Evolutionary conservation across 2,329 filamentous ascomycete genomes (phyloP), one percentile per base, ranked within the genome.

Genomic region (Phyllosticta citriasiana): DNA sequence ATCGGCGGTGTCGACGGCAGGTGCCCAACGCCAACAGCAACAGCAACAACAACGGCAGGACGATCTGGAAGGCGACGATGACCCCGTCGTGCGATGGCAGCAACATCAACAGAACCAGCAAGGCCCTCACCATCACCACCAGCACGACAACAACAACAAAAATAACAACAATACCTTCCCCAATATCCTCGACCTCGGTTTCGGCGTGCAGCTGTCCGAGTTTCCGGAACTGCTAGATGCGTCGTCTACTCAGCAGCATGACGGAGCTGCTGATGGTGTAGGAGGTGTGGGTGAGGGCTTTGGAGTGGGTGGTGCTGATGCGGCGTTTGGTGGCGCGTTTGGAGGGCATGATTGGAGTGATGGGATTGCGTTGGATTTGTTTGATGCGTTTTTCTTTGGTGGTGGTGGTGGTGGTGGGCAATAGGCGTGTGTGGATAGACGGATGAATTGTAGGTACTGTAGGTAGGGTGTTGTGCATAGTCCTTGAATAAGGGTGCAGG

Each of bases 361-460:
- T 60, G 74, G 73, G 1, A 72, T 70, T 58, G 72, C 73, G 6
- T 68, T 78, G 40, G 78, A 80, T 69, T 63, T 80, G 12, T 89
- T 90, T 72, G 87, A 89, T 68, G 84, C 84, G 0, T 89, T 89
- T 70, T 88, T 88, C 75, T 88, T 88, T 70, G 85, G 86, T 1
- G 40, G 16, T 19, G 40, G 40, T 2, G 40, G 40, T n/a, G 40
- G 40, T 9, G 33, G 33, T 33, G 30, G 30, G 30, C 19, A 22
- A 2, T 22, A 22, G 19, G 19, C 19, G 19, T 22, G 19, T 22
- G 19, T 22, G 19, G 19, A 22, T 22, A 2, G 19, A 22, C 2
- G 19, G 19, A 22, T 22, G 19, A 2, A 22, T 22, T 22, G 19
- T 22, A 22, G 19, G 19, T 22, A 22, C 19, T 22, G 19, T 22